phyloP scores from a whole-genome alignment of 306 rosid genomes.

The Ceratonia siliqua region DNA sequence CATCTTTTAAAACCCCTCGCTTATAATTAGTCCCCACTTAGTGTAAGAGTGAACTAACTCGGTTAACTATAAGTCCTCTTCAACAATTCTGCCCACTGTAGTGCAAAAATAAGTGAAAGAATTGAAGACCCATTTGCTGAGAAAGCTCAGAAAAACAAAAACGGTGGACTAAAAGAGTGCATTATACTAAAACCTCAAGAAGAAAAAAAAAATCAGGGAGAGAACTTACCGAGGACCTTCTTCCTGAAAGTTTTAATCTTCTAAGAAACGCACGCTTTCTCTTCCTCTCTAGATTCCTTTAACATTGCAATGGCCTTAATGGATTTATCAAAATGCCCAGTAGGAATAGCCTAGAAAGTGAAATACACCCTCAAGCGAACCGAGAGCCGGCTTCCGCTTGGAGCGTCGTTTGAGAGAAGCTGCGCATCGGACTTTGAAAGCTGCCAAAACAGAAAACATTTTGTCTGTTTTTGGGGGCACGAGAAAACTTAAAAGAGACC shows the following conservation, averaged over 20 bases:
- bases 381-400: not conserved
- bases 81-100: conserved; percentile 25
- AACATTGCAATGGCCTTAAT: not conserved
- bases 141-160: not conserved
- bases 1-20: conserved; percentile 29
- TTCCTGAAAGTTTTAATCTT: not conserved
- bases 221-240: not conserved
- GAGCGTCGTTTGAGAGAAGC: not conserved
- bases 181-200: not conserved
- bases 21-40: not conserved
- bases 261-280: not conserved
- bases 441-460: too few species aligned
- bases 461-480: too few species aligned
- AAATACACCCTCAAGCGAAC: not conserved
- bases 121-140: not conserved
- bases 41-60: not conserved
- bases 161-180: not conserved
- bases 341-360: too few species aligned
- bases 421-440: too few species aligned
- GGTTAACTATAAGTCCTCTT: not conserved
- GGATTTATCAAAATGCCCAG: not conserved
- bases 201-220: not conserved
- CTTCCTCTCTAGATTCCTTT: not conserved
- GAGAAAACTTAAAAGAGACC: too few species aligned
- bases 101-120: not conserved